Evolutionary conservation across 345 rosid species (phyloP), one percentile per base, ranked within the genome.

Genomic region (Iberis pinnata): DNA sequence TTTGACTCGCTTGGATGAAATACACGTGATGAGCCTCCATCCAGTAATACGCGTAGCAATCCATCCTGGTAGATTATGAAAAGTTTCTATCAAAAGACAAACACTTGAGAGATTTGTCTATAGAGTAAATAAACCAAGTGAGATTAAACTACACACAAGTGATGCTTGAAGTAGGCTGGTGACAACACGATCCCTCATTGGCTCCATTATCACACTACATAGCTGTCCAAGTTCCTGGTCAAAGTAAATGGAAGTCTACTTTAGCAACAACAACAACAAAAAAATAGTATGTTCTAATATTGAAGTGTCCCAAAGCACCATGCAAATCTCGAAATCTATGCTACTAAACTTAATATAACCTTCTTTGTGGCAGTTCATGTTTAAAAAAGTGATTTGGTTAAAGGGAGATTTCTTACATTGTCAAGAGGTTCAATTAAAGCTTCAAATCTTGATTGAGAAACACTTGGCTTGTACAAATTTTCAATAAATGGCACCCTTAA

Each of bases 91-190:
- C 47, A 58, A 14, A 17, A 36, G 50, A 63, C 43, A 47, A 33
- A 61, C 29, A 47, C 47, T 53, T 24, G 54, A 50, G 50, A 53
- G 47, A n/a, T 40, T 57, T 56, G 40, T 5, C 1, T 24, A 25
- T 13, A 14, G 12, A 14, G 6, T 38, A 14, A 35, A 2, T n/a
- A 18, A 29, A 12, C 68, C 35, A 35, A 46, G 32, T 54, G 25
- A 56, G 43, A 64, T 55, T 43, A n/a, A n/a, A 46, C 63, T 12
- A 70, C 82, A 64, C 9, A 92, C 97, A 78, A 88, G 70, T 35
- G 98, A 83, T 49, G 97, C 94, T 75, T 83, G 94, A 73, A 92
- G 97, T 61, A 92, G 86, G 73, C 95, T 78, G 6, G 98, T 88
- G 40, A 88, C 98, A 17, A 92, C 50, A 8, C 88, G 93, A 72